Base-by-base conservation (phyloP, 129 eudicot species). In the Kitagawia praeruptora region DNA sequence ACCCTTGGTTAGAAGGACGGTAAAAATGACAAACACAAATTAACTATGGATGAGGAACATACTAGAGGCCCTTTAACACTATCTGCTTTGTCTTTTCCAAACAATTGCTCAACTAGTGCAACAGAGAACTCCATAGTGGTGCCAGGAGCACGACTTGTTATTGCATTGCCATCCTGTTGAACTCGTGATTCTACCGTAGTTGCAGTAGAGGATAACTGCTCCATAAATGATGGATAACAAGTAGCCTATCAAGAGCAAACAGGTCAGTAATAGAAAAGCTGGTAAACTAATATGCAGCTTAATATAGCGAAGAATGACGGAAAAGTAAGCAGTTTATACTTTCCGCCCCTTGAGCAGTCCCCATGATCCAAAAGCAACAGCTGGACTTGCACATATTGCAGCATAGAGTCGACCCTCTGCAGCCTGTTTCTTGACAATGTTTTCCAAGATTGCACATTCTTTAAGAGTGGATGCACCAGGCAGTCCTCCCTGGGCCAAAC, bases 321-420 rank as follows among this genome's bases (percentile, higher is more conserved):
- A 58, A 18, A 63, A 76, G 49, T 0, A 45, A 49, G 18, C 42
- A 76, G 49, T 0, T 53, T 15, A 34, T 81, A 96, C 99, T 78
- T 96, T 92, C 71, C 85, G 71, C 39, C 98, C 98, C 82, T 92
- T 89, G 75, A 96, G 84, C 85, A 96, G 79, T 54, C 95, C 99
- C 99, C 99, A 96, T 41, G 99, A 86, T 39, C 92, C 99, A 70
- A 96, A 92, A 61, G 93, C 98, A 82, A 96, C 99, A 78, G 98
- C 98, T 61, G 99, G 99, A 82, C 98, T 80, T 48, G 99, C 99
- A 90, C 99, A 96, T 80, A 96, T 85, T 79, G 99, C 99, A 75
- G 98, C 98, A 83, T 87, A 88, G 47, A 89, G 85, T 7, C 93
- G 89, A 67, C 92, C 99, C 77, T 96, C 93, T 14, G 90, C 85